Percentiles rank a stretch among this genome's conserved stretches.
Evolutionary conservation across 345 rosid species (phyloP).

Genomic region (Dipteronia sinensis): DNA sequence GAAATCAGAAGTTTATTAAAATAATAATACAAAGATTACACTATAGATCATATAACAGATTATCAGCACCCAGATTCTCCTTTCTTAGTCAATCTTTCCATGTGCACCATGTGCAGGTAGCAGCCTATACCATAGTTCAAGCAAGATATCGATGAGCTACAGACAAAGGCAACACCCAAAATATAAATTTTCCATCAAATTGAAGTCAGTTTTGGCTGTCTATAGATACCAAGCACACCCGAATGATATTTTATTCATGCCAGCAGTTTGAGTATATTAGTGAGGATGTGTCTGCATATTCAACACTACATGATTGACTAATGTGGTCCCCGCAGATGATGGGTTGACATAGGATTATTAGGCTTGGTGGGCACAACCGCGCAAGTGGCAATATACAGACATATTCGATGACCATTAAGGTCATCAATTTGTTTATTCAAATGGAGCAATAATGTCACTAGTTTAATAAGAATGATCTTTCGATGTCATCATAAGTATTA

Average conservation of each 20-base stretch:
- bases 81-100: constrained; percentile 13
- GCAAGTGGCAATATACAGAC: constrained; percentile 4
- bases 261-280: neutral
- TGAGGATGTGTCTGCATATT: neutral
- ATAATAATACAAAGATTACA: neutral
- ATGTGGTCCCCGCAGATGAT: constrained; percentile 20
- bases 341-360: constrained; percentile 5
- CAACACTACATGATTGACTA: constrained; percentile 22
- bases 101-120: constrained; percentile 30
- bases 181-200: too few species aligned
- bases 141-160: too few species aligned
- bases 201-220: constrained; percentile 4
- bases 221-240: neutral
- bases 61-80: neutral
- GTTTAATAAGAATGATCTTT: neutral
- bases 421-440: neutral
- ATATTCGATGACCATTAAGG: neutral
- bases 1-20: neutral
- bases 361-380: neutral
- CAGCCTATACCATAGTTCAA: too few species aligned
- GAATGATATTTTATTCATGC: neutral
- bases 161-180: too few species aligned
- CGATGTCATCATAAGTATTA: neutral
- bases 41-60: neutral
- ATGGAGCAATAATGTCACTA: neutral